Evolutionary conservation across 768 basidiomycete genomes (phyloP), one percentile per base, ranked within the genome.

Genomic region (Termitomyces sp.): DNA sequence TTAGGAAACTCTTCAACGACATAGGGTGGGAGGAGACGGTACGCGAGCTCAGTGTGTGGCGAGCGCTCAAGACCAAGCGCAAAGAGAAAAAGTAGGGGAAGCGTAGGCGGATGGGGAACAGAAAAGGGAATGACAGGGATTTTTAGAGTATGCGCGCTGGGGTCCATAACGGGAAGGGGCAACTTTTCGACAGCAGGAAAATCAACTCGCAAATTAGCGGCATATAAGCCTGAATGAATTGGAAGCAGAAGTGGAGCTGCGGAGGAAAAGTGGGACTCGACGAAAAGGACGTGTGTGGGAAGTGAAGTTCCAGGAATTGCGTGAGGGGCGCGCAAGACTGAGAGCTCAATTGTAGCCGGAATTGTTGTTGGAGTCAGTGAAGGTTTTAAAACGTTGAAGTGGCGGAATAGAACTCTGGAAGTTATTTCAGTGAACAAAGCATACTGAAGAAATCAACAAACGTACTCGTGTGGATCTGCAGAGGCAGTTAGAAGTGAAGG

Each of bases 1-100:
- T 86, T 79, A 3, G 86, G 86, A 66, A 86, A 88, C 68, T 88
- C 86, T 58, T 75, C 81, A 20, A 81, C 75, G n/a, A 76, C 79
- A 37, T 72, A 62, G 4, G 74, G 64, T 0, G 86, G 86, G n/a
- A 87, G 82, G 36, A 87, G 73, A 58, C 72, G 76, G 58, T 76
- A 77, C 16, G 77, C 79, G 30, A 87, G 75, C 33, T 73, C 60
- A 49, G 81, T 77, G 13, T 74, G 68, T 34, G 81, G 76, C 12
- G 52, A 48, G 30, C 70, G 72, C 67, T 85, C 83, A 48, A 86
- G 73, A 20, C 78, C 75, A 41, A 86, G 75, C 3, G 77, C 83
- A 59, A 81, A 87, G 59, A 88, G 79, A 31, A 87, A 71, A 18
- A 88, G 73, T 1, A 88, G 71, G 0, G 86, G 75, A 41, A 86